These are phyloP conservation scores for Caryopteris hybrid DNA, from an alignment of 305 asterid species.

Conservation along the genomic window DNA sequence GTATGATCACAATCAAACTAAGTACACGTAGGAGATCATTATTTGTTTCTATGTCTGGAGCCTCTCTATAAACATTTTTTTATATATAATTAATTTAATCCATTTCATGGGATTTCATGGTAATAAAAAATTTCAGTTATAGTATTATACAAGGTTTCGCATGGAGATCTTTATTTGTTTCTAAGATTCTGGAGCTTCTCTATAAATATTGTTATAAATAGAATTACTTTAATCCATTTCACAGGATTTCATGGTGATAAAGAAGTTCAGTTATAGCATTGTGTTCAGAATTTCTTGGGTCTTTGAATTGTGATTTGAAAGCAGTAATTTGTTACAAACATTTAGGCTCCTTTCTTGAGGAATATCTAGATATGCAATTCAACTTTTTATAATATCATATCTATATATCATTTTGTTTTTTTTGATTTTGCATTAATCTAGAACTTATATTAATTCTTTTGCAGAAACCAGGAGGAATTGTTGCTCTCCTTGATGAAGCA, in stretches of 20 bases:
- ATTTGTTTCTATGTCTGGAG: background rate
- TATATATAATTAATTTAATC: background rate
- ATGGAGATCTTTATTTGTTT: no score
- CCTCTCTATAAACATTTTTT: background rate
- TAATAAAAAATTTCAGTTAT: background rate
- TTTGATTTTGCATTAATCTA: background rate
- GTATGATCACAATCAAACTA: no score
- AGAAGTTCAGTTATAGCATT: no score
- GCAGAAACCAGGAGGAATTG: slow-evolving; percentile 99
- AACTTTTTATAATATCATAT: background rate
- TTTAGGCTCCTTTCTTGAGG: no score
- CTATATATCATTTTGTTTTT: background rate
- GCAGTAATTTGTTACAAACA: background rate
- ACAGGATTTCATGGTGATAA: no score
- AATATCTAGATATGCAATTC: background rate
- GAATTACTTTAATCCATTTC: no score
- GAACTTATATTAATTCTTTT: slow-evolving; percentile 24
- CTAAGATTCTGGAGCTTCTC: no score
- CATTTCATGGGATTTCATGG: background rate
- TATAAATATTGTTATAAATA: no score
- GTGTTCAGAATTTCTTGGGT: background rate
- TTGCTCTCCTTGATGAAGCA: slow-evolving; percentile 98
- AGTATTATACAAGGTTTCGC: background rate
- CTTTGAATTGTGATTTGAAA: background rate
- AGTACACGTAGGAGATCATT: background rate